Percentiles rank a stretch among this genome's conserved stretches.
These are phyloP conservation scores for Filosporella fistucella DNA, from an alignment of 495 filamentous ascomycete genomes.

Conservation along the genomic window DNA sequence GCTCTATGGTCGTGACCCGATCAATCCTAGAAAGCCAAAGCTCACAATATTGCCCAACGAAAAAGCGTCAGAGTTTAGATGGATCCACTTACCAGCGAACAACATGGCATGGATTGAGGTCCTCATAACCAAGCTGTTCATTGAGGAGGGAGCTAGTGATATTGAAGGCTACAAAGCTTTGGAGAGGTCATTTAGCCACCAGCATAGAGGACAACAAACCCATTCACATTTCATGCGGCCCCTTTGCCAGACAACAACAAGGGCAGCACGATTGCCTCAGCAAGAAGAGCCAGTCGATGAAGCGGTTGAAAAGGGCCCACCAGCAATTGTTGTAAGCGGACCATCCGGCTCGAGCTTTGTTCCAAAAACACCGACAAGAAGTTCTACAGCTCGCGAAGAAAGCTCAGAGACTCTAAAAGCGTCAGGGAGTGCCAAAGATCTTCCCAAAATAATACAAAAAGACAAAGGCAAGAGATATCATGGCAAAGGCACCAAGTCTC, in stretches of 20 bases:
- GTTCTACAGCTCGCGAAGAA: conserved; percentile 11
- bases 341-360: not conserved
- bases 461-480: conserved; percentile 34
- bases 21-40: conserved; percentile 46
- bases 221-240: conserved; percentile 68
- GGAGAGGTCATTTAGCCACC: conserved; percentile 59
- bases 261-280: conserved; percentile 27
- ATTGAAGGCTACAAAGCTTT: conserved; percentile 65
- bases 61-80: conserved; percentile 55
- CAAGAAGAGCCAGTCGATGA: conserved; percentile 12
- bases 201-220: conserved; percentile 54
- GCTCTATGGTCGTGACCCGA: conserved; percentile 54
- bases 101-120: conserved; percentile 59
- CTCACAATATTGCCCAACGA: conserved; percentile 50
- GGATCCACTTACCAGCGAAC: conserved; percentile 68
- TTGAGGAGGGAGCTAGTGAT: conserved; percentile 61
- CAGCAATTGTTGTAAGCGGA: conserved; percentile 21
- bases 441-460: conserved; percentile 25
- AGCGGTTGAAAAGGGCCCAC: conserved; percentile 21
- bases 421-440: conserved; percentile 26
- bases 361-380: conserved; percentile 7
- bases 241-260: conserved; percentile 53
- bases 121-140: conserved; percentile 60
- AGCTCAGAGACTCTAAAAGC: conserved; percentile 1
- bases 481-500: conserved; percentile 34